Evolutionary conservation across 108 stramenopile species (phyloP).

Genomic region (Nitzschia sp.): DNA sequence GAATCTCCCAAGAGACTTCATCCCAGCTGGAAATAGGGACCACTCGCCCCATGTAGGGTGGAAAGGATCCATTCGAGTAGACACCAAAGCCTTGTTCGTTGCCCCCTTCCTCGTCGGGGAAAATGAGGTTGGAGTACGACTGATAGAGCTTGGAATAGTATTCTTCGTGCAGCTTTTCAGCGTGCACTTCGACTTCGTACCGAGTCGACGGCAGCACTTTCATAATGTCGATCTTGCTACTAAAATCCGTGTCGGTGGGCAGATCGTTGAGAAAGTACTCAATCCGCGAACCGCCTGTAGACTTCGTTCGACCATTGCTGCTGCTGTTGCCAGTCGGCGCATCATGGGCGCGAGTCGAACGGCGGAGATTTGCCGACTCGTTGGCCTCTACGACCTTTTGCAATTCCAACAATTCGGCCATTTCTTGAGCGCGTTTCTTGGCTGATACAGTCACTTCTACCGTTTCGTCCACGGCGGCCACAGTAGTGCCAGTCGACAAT

Average conservation of each 20-base stretch:
- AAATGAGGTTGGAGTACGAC: conserved; percentile 26
- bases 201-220: conserved; percentile 33
- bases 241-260: background rate
- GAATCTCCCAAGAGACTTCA: conserved; percentile 77
- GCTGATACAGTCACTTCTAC: background rate
- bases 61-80: conserved; percentile 67
- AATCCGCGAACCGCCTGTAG: background rate
- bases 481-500: background rate
- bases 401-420: conserved; percentile 35
- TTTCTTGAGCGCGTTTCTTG: conserved; percentile 20
- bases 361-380: conserved; percentile 29
- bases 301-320: background rate
- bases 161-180: conserved; percentile 68
- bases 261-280: background rate
- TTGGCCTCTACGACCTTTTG: conserved; percentile 30
- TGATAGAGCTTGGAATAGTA: conserved; percentile 68
- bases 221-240: background rate
- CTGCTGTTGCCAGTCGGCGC: too few relatives aligned
- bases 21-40: conserved; percentile 32
- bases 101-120: conserved; percentile 1
- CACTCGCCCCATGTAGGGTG: conserved; percentile 82
- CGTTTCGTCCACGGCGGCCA: conserved; percentile 15
- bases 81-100: conserved; percentile 31
- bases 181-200: conserved; percentile 55
- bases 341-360: too few relatives aligned